phyloP scores from a whole-genome alignment of 441 rosid species.

The Pelargonium exstipulatum region DNA sequence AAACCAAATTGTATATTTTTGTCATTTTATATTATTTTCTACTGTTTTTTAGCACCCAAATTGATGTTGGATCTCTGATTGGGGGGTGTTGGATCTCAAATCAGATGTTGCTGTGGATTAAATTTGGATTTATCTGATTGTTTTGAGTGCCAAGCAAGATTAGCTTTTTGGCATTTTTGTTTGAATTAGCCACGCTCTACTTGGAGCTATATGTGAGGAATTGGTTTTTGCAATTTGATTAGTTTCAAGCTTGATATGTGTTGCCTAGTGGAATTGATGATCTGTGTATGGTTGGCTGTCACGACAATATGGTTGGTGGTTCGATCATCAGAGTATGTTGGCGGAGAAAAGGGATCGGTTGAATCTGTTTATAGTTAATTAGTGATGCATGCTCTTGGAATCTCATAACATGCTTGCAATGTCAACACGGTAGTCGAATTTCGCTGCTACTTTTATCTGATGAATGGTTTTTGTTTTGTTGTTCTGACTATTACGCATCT shows the following conservation, averaged over 20 bases:
- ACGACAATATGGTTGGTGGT: background rate
- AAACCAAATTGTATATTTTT: background rate
- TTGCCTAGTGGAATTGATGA: too few relatives aligned
- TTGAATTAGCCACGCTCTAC: background rate
- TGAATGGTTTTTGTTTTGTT: background rate
- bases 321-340: background rate
- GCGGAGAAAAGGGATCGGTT: background rate
- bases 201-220: background rate
- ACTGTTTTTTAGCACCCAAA: constrained; percentile 14
- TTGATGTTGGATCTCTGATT: background rate
- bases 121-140: background rate
- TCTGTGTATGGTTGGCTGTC: background rate
- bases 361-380: background rate
- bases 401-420: too few relatives aligned
- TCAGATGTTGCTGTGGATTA: background rate
- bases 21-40: background rate
- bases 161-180: background rate
- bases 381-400: background rate
- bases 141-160: background rate
- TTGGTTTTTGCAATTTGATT: background rate
- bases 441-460: background rate
- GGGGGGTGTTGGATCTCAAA: constrained; percentile 22
- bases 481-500: constrained; percentile 13
- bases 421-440: background rate
- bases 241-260: background rate